These are phyloP conservation scores for Talaromyces pinophilus DNA, from an alignment of 2,329 filamentous ascomycete species.

Conservation along the genomic window DNA sequence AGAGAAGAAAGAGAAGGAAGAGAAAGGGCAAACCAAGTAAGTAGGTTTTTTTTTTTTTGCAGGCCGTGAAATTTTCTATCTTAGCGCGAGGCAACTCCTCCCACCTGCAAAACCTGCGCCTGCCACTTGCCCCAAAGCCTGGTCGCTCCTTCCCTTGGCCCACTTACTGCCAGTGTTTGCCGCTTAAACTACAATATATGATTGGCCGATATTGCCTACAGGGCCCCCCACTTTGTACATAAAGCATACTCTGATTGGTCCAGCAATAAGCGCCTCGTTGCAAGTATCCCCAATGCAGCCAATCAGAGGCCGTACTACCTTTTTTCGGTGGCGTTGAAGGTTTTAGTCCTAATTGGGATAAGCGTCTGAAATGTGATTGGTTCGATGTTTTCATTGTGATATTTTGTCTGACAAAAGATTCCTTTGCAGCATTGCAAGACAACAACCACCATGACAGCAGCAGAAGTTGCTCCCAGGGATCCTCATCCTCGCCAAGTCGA, in stretches of 20 bases:
- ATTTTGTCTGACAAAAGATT: not conserved
- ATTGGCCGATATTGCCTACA: constrained; percentile 1
- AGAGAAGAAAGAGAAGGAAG: constrained; percentile 29
- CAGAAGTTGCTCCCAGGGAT: constrained; percentile 10
- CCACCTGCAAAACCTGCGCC: constrained; percentile 3
- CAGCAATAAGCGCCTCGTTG: not conserved
- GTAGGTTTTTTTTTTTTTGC: constrained; percentile 24
- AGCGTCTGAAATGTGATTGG: not conserved
- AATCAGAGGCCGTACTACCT: not conserved
- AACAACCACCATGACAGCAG: constrained; percentile 13
- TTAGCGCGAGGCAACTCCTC: constrained; percentile 29
- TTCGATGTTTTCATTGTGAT: not conserved
- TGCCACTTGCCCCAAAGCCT: constrained; percentile 12
- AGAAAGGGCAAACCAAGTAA: constrained; percentile 18
- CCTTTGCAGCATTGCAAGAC: not conserved
- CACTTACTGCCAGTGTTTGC: constrained; percentile 17
- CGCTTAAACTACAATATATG: not conserved
- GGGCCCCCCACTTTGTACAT: not conserved
- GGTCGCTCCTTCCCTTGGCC: constrained; percentile 11
- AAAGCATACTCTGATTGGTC: not conserved
- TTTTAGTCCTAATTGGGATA: not conserved
- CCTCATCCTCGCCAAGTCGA: constrained; percentile 5
- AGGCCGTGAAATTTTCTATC: constrained; percentile 32
- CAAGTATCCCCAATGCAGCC: not conserved
- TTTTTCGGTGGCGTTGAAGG: constrained; percentile 13